Base-by-base conservation (phyloP, 768 basidiomycete species). In the Leccinum subtestaceum region DNA sequence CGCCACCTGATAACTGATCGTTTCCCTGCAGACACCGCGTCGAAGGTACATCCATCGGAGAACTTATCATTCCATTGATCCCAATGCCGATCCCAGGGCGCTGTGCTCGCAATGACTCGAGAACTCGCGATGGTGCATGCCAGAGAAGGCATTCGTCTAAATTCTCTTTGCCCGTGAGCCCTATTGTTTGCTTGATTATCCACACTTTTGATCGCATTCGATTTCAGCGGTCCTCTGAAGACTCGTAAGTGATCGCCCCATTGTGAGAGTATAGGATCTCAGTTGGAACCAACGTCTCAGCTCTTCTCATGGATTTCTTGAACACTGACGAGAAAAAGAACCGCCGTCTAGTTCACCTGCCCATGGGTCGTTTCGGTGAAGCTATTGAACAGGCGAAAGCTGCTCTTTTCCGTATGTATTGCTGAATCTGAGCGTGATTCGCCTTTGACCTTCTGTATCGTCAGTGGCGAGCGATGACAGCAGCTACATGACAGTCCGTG, bases 91-190 rank as follows among this genome's bases (percentile, higher is more conserved):
- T 62, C 36, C 55, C 57, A 92, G 87, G 96, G 97, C 62, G 97
- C 88, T 32, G 97, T 98, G n/a, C 86, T 99, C 49, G 92, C 97
- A 4, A 95, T 99, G 95, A 96, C 94, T 15, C 86, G 97, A 40
- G 97, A 99, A 71, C 81, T 98, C 32, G 97, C 97, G 1, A 95
- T 98, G 85, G 91, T 98, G 1, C 97, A 99, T 74, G 97, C 97
- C 47, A 82, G 89, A 61, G 97, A 99, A 79, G 96, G 96, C 52
- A 98, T 99, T 68, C 88, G 97, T 29, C 66, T 98, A 74, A 99
- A 99, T 76, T 87, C 95, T 11, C 83, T 99, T 59, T 98, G 95
- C 83, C 97, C 95, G 91, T 95, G 75, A 70, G 91, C 79, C 9
- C 8, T 6, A 19, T 46, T 29, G 19, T n/a, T 38, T 19, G 4